Evolutionary conservation across 306 rosid species (phyloP).

Genomic region (Nissolia schottii): DNA sequence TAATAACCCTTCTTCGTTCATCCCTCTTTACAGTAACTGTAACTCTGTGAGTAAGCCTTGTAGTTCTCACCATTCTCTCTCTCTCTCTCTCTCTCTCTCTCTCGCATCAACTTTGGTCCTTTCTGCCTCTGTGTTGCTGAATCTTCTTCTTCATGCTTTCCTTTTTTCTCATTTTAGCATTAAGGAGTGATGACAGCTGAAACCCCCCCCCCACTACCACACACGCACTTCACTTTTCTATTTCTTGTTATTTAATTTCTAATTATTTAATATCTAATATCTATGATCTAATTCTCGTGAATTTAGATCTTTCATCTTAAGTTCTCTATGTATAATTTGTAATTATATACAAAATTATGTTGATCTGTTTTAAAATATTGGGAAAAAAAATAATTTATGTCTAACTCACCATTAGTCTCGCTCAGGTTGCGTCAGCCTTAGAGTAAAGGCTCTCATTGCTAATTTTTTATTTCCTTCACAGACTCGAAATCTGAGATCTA

Average conservation of each 20-base stretch:
- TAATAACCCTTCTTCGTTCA: not conserved
- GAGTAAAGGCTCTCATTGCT: too few relatives aligned
- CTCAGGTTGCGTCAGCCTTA: too few relatives aligned
- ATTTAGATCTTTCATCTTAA: not conserved
- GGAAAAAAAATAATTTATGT: too few relatives aligned
- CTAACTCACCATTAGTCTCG: too few relatives aligned
- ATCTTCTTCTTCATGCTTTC: not conserved
- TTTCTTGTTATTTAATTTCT: not conserved
- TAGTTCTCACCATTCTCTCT: not conserved
- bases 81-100: not conserved
- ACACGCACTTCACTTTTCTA: too few relatives aligned
- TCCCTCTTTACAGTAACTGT: too few relatives aligned
- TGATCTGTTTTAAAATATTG: not conserved
- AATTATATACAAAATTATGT: too few relatives aligned
- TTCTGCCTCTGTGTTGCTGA: not conserved
- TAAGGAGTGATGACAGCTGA: not conserved
- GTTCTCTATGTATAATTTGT: not conserved
- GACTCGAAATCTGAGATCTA: too few relatives aligned
- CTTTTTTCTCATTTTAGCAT: not conserved
- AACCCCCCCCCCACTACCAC: constrained; percentile 14
- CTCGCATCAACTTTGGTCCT: constrained; percentile 5
- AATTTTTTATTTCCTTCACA: too few relatives aligned
- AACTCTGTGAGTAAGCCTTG: not conserved
- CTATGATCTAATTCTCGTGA: not conserved
- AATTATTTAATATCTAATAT: too few relatives aligned